Evolutionary conservation across 2,329 filamentous ascomycete species (phyloP).

Genomic region (Fusarium austroafricanum): DNA sequence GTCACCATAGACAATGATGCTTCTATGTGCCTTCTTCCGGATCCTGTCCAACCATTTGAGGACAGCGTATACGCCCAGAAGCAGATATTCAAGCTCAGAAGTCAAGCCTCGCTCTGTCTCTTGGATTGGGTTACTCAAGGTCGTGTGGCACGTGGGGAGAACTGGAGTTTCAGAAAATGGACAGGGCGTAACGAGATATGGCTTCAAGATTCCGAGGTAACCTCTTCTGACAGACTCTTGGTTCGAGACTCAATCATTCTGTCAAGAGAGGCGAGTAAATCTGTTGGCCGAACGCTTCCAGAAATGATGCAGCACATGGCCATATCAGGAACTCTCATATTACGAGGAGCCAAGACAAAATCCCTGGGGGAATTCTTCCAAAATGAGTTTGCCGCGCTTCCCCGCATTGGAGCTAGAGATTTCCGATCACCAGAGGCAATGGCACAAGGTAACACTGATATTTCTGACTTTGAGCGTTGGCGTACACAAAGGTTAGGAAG

Average conservation of each 20-base stretch:
- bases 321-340: conserved; percentile 85
- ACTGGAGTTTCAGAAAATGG: conserved; percentile 87
- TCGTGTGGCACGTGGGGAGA: conserved; percentile 83
- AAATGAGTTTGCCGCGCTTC: conserved; percentile 79
- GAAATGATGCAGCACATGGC: conserved; percentile 79
- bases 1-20: conserved; percentile 63
- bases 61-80: conserved; percentile 85
- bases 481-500: conserved; percentile 64
- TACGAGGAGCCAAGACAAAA: conserved; percentile 78
- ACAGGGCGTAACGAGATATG: conserved; percentile 91
- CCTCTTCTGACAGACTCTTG: conserved; percentile 68
- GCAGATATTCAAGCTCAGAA: conserved; percentile 77
- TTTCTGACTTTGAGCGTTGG: conserved; percentile 63
- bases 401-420: conserved; percentile 84
- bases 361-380: conserved; percentile 79
- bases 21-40: conserved; percentile 78
- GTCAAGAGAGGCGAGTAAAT: conserved; percentile 62
- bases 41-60: conserved; percentile 92
- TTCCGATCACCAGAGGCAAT: conserved; percentile 71
- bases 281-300: conserved; percentile 56
- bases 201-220: conserved; percentile 52
- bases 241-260: conserved; percentile 88
- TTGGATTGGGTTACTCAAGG: conserved; percentile 96
- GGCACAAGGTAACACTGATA: conserved; percentile 49
- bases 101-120: conserved; percentile 75